Evolutionary conservation across 192 early-diverging fungal species (phyloP), one percentile per base, ranked within the genome.

Genomic region (Coemansia sp.): DNA sequence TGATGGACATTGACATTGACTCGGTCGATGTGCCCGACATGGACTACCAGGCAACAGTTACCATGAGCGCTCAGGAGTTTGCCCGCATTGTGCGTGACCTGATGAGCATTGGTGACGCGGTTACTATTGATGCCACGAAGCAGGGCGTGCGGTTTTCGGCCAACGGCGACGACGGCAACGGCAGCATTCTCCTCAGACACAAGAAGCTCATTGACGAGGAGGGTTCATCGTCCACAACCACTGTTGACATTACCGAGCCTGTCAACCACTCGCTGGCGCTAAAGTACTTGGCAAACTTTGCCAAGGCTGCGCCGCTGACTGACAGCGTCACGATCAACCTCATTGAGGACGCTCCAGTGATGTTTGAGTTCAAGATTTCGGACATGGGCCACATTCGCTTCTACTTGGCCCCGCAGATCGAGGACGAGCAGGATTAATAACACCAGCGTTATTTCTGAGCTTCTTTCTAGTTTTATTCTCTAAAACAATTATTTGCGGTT

Each of bases 1-100:
- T 99, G 43, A 97, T 99, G 94, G 93, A 96, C 73, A 97, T 99
- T 74, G 97, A 99, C 77, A 86, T 86, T 43, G 97, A 99, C 60
- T 91, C 95, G 72, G 84, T 98, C 53, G 93, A 92, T 65, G 97
- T 97, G 58, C 95, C 95, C 48, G 97, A 99, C 9, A 93, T 92
- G 14, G 85, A 87, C 32, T 99, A 98, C 76, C 94, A 98, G 67
- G 90, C 90, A 10, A 88, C 87, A 27, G 88, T 98, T 11, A 85
- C 83, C 45, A 93, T 99, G 93, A 88, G 91, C 59, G 88, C 93
- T 12, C 71, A 81, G 58, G 93, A 96, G 80, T 99, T 98, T 80
- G 85, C 90, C 52, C 89, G 95, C 56, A 98, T 95, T 63, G 90
- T 91, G 74, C 87, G 89, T 49, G 95, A 99, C 80, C 76, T 98